A percentile compares a stretch with the other conserved stretches of the same genome.
Evolutionary conservation across 805 yeast genomes (phyloP).

Genomic region (Teunomyces pallodes): DNA sequence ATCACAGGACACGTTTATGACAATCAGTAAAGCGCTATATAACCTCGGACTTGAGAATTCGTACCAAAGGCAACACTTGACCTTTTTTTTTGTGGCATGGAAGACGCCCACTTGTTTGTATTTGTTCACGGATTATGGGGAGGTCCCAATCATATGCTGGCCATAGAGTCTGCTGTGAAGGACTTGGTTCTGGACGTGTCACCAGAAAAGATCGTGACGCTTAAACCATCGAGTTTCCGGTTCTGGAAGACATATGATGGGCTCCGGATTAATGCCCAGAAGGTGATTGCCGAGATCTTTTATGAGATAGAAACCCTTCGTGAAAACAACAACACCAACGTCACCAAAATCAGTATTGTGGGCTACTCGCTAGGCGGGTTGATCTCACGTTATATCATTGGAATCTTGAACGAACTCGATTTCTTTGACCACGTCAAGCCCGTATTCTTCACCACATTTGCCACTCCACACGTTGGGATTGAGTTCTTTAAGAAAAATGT

Average conservation of each 20-base stretch:
- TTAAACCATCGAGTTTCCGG: conserved; percentile 39
- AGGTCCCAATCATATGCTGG: conserved; percentile 38
- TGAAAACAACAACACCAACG: conserved; percentile 23
- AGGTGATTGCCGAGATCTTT: conserved; percentile 35
- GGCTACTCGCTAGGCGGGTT: conserved; percentile 46
- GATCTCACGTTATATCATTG: conserved; percentile 39
- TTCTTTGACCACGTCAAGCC: conserved; percentile 38
- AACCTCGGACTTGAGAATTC: too few species aligned
- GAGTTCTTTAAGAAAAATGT: conserved; percentile 32
- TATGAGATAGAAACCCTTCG: conserved; percentile 40
- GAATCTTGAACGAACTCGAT: conserved; percentile 30
- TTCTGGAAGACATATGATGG: conserved; percentile 48
- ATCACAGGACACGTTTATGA: not conserved
- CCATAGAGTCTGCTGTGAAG: conserved; percentile 32
- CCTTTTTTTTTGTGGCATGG: not conserved
- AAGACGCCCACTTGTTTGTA: conserved; percentile 36
- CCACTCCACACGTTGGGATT: conserved; percentile 45
- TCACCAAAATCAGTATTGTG: conserved; percentile 35
- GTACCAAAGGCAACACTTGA: too few species aligned
- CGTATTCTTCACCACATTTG: conserved; percentile 39
- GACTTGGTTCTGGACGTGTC: conserved; percentile 20
- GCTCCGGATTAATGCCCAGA: conserved; percentile 31
- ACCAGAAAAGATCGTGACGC: conserved; percentile 28
- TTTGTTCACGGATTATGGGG: conserved; percentile 46
- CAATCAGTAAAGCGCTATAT: not conserved